A percentile compares a stretch with the other conserved stretches of the same genome.
Evolutionary conservation across 2,329 filamentous ascomycete genomes (phyloP).

Genomic region (Trichoderma hamatum): DNA sequence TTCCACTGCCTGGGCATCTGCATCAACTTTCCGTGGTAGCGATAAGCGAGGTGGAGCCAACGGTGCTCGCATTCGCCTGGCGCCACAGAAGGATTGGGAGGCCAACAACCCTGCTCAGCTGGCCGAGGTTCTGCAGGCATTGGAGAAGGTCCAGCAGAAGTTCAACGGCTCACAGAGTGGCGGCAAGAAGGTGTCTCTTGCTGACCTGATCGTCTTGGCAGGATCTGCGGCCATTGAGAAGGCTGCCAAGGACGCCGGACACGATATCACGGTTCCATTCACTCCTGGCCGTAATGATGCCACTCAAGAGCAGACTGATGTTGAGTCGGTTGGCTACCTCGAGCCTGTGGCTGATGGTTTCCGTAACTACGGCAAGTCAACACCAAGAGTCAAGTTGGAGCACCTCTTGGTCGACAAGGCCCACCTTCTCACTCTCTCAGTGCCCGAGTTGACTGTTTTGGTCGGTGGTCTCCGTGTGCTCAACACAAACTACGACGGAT

Average conservation of each 20-base stretch:
- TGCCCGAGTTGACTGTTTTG: slow-evolving; percentile 71
- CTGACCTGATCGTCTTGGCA: slow-evolving; percentile 77
- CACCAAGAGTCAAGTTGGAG: slow-evolving; percentile 64
- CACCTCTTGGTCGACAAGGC: slow-evolving; percentile 73
- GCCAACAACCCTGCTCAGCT: slow-evolving; percentile 74
- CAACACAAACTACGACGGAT: slow-evolving; percentile 72
- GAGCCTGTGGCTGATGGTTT: slow-evolving; percentile 75
- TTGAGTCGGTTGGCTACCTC: slow-evolving; percentile 64
- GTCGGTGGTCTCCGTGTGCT: slow-evolving; percentile 73
- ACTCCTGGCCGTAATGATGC: slow-evolving; percentile 73
- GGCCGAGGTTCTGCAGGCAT: slow-evolving; percentile 59
- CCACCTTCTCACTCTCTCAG: slow-evolving; percentile 68
- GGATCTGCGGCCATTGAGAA: slow-evolving; percentile 73
- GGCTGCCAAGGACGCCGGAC: slow-evolving; percentile 56
- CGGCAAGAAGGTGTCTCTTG: slow-evolving; percentile 74
- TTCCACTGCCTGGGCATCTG: slow-evolving; percentile 68
- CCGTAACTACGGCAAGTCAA: slow-evolving; percentile 74
- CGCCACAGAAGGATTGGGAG: slow-evolving; percentile 71
- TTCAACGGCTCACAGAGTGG: slow-evolving; percentile 63
- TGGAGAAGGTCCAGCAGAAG: slow-evolving; percentile 67
- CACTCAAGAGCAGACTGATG: slow-evolving; percentile 71
- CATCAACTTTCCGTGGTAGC: slow-evolving; percentile 71
- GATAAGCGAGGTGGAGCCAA: slow-evolving; percentile 86
- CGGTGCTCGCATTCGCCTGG: slow-evolving; percentile 74
- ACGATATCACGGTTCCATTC: slow-evolving; percentile 67